These are phyloP conservation scores for Penicillium cinerascens DNA, from an alignment of 495 filamentous ascomycete genomes.

Conservation along the genomic window DNA sequence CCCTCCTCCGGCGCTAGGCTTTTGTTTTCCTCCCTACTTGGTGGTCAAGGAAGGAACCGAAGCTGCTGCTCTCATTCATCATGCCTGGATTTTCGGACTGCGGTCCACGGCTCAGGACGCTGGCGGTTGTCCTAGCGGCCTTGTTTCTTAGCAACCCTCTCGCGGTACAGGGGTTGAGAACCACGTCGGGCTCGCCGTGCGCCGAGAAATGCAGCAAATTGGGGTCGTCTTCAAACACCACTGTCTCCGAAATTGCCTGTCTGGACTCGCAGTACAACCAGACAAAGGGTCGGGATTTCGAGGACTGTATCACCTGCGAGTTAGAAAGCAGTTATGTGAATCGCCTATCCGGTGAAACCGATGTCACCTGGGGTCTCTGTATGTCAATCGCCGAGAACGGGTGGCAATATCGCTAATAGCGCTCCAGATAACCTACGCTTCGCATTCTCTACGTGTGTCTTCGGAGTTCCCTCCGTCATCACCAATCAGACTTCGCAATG, in stretches of 20 bases:
- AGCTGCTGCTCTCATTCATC: slow-evolving; percentile 4
- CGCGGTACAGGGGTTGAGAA: slow-evolving; percentile 27
- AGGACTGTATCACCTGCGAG: slow-evolving; percentile 57
- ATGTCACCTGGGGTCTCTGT: slow-evolving; percentile 62
- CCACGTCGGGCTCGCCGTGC: slow-evolving; percentile 53
- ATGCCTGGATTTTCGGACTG: slow-evolving; percentile 14
- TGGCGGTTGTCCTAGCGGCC: slow-evolving; percentile 7
- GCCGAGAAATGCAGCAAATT: slow-evolving; percentile 42
- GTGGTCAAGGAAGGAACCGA: slow-evolving; percentile 5
- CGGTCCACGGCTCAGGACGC: slow-evolving; percentile 1
- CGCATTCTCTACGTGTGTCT: slow-evolving; percentile 45
- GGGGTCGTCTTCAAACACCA: slow-evolving; percentile 40
- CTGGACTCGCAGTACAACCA: slow-evolving; percentile 46
- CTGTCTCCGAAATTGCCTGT: slow-evolving; percentile 51
- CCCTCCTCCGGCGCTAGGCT: slow-evolving; percentile 11
- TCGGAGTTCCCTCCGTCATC: slow-evolving; percentile 34
- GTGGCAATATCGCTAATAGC: slow-evolving; percentile 2
- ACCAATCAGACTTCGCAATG: slow-evolving; percentile 42
- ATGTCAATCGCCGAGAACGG: slow-evolving; percentile 20
- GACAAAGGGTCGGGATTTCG: slow-evolving; percentile 48
- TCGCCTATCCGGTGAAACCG: slow-evolving; percentile 44
- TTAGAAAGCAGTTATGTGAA: slow-evolving; percentile 53
- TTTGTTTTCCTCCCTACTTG: not conserved
- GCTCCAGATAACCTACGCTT: slow-evolving; percentile 49
- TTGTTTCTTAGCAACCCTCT: slow-evolving; percentile 20